A percentile compares a stretch with the other conserved stretches of the same genome.
phyloP scores from a whole-genome alignment of 768 basidiomycete species.

The Kwoniella botswanensis region DNA sequence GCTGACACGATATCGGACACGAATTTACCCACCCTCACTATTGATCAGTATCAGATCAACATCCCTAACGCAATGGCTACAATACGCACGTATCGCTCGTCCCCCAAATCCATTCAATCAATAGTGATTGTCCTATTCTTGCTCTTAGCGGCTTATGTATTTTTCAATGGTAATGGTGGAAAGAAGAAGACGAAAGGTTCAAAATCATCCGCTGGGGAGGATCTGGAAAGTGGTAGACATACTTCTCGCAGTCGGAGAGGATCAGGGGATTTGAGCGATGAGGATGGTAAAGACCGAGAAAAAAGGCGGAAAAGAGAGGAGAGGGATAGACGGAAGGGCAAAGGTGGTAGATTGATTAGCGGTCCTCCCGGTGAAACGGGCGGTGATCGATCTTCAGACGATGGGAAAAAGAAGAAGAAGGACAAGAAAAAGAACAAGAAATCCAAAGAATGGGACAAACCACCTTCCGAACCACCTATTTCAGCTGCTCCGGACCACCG shows the following conservation, averaged over 20 bases:
- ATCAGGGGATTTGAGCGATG: neutral
- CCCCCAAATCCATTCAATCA: conserved; percentile 6
- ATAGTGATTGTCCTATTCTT: conserved; percentile 21
- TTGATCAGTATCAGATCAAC: neutral
- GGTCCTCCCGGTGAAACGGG: neutral
- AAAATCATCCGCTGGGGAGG: neutral
- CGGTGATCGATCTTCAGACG: neutral
- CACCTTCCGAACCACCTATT: conserved; percentile 5
- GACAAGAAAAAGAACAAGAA: conserved; percentile 8
- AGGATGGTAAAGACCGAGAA: conserved; percentile 2
- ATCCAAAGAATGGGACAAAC: conserved; percentile 7
- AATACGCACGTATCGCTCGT: neutral
- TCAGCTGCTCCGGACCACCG: conserved; percentile 18
- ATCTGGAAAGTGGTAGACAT: neutral
- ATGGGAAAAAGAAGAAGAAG: neutral
- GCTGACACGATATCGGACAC: too few relatives aligned
- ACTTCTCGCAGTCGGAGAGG: neutral
- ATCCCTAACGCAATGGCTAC: conserved; percentile 2
- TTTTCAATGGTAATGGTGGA: conserved; percentile 17
- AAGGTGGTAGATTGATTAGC: neutral
- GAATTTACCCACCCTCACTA: neutral
- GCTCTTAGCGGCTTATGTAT: conserved; percentile 2
- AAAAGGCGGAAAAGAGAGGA: neutral
- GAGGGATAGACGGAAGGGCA: neutral
- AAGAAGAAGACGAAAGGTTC: conserved; percentile 5